Conservation (phyloP, 2,329 filamentous ascomycete species). For the Xylariaceae sp. region DNA sequence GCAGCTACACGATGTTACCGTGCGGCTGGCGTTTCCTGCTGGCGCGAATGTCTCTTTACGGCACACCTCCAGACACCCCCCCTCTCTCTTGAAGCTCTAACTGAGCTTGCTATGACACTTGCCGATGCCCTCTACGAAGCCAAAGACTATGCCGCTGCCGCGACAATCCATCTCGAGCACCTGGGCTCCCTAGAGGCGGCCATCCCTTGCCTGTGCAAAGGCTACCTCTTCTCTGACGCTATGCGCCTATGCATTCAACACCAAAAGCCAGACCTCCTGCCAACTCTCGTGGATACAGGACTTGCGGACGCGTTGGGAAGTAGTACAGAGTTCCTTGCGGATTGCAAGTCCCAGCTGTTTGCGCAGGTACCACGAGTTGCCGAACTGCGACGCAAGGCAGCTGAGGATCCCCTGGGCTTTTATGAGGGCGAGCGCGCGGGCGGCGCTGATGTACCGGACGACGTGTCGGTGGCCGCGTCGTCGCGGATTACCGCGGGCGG, state of each 20-base stretch:
- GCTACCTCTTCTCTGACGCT: conserved; percentile 84
- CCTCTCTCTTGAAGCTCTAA: conserved; percentile 56
- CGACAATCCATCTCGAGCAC: conserved; percentile 77
- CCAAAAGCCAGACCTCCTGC: conserved; percentile 58
- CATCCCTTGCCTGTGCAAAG: conserved; percentile 76
- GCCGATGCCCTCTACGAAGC: conserved; percentile 76
- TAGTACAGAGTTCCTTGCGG: conserved; percentile 86
- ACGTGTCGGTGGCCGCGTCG: conserved; percentile 79
- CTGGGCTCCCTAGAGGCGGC: conserved; percentile 67
- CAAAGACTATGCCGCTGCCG: conserved; percentile 78
- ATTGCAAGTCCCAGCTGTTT: conserved; percentile 80
- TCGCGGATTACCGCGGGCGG: conserved; percentile 75
- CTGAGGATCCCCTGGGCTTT: conserved; percentile 80
- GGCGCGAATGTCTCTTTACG: conserved; percentile 84
- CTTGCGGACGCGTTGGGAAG: conserved; percentile 76
- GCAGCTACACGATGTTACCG: conserved; percentile 81
- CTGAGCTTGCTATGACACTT: conserved; percentile 66
- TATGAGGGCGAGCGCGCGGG: conserved; percentile 70
- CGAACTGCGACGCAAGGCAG: conserved; percentile 76
- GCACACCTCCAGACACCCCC: conserved; percentile 64
- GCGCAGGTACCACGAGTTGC: conserved; percentile 82
- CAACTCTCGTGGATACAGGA: conserved; percentile 66
- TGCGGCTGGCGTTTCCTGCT: conserved; percentile 68
- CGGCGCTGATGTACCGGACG: conserved; percentile 75
- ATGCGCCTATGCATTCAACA: conserved; percentile 67